A percentile compares a stretch with the other conserved stretches of the same genome.
These are phyloP conservation scores for Dalbergia oliveri DNA, from an alignment of 306 rosid species.

Conservation along the genomic window DNA sequence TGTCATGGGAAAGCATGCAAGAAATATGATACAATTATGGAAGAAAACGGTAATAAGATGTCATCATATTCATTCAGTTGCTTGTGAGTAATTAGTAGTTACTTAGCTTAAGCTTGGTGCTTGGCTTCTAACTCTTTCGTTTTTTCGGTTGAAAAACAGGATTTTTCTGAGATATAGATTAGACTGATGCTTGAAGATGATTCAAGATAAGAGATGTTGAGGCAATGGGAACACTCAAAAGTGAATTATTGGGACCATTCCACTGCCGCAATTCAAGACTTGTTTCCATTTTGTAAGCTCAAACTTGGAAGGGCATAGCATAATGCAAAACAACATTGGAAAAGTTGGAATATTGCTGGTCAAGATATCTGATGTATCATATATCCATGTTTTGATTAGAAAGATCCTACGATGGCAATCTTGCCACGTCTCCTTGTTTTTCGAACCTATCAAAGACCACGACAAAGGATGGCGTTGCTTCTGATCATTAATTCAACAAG, in stretches of 20 bases:
- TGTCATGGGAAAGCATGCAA: slow-evolving; percentile 47
- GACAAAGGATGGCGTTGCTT: no score
- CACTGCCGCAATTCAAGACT: neutral
- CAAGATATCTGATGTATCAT: neutral
- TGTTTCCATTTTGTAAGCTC: neutral
- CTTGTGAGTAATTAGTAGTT: neutral
- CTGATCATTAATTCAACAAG: no score
- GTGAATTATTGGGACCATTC: neutral
- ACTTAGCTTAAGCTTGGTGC: neutral
- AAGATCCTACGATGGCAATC: neutral
- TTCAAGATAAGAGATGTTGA: neutral
- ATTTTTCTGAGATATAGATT: slow-evolving; percentile 34
- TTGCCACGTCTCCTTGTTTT: neutral
- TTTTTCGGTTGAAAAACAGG: slow-evolving; percentile 32
- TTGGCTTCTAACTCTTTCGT: slow-evolving; percentile 1
- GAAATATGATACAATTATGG: slow-evolving; percentile 22
- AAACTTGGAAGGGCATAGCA: no score
- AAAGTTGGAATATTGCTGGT: neutral
- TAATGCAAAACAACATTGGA: neutral
- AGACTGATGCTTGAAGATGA: slow-evolving; percentile 1
- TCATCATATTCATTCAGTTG: neutral
- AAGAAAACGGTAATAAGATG: slow-evolving; percentile 44
- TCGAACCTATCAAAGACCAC: neutral
- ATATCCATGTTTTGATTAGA: neutral
- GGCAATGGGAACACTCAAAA: neutral